Percentiles rank a stretch among this genome's conserved stretches.
Evolutionary conservation across 208 protist species (phyloP).

Genomic region (Wallacemonas collosoma): DNA sequence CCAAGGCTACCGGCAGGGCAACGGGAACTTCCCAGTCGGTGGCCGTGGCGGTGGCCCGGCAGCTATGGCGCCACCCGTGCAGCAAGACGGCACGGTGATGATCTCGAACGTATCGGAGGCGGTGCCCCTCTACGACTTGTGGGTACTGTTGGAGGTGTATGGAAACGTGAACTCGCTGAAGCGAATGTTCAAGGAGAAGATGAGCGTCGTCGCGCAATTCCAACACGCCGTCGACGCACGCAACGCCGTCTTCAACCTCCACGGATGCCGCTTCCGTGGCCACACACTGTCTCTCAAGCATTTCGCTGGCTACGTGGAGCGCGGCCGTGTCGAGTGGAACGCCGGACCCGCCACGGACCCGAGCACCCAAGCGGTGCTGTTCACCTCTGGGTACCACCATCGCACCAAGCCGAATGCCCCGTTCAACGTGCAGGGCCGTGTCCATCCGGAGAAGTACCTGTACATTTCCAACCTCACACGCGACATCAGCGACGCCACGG

Average conservation of each 20-base stretch:
- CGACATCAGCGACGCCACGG: conserved; percentile 61
- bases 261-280: conserved; percentile 73
- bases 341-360: conserved; percentile 74
- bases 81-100: conserved; percentile 59
- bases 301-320: conserved; percentile 78
- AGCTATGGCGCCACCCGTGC: not conserved
- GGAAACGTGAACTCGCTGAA: conserved; percentile 88
- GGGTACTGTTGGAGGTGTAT: conserved; percentile 89
- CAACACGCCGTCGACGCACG: conserved; percentile 69
- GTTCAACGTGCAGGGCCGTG: conserved; percentile 70
- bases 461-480: conserved; percentile 82
- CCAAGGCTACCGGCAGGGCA: not conserved
- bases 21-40: conserved; percentile 18
- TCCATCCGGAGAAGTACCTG: conserved; percentile 71
- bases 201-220: conserved; percentile 79
- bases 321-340: conserved; percentile 72
- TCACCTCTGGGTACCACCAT: conserved; percentile 79
- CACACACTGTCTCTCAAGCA: conserved; percentile 58
- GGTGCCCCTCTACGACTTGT: conserved; percentile 77
- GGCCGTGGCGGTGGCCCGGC: conserved; percentile 30
- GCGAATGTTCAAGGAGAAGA: conserved; percentile 75
- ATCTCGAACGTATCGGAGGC: conserved; percentile 65
- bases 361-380: conserved; percentile 55
- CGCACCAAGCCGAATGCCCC: conserved; percentile 63
- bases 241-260: conserved; percentile 71